Percentiles rank a stretch among this genome's conserved stretches.
Evolutionary conservation across 179 eudicot species (phyloP).

Genomic region (Beta macrorhiza): DNA sequence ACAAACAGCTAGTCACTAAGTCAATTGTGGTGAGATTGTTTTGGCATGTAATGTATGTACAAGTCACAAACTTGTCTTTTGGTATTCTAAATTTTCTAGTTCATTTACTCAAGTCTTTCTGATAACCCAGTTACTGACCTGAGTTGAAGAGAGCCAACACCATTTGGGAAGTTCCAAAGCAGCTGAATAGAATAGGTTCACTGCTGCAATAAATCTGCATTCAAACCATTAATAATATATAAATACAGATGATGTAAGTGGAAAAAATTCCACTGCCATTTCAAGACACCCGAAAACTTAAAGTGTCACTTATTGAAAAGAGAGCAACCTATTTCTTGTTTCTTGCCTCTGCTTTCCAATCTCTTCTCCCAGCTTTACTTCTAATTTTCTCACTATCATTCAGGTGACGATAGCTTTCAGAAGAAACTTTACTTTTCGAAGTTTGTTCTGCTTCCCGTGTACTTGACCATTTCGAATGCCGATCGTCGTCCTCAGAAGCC

Average conservation of each 20-base stretch:
- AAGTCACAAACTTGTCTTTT: neutral
- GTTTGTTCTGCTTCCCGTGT: constrained; percentile 17
- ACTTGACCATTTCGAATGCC: neutral
- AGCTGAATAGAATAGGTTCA: neutral
- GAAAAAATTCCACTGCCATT: no score
- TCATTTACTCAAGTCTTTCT: neutral
- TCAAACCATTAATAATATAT: neutral
- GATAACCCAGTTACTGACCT: neutral
- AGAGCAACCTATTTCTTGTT: constrained; percentile 43
- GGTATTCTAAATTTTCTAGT: neutral
- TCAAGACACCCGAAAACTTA: neutral
- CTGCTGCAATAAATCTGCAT: constrained; percentile 14
- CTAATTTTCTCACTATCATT: constrained; percentile 32
- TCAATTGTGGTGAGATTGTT: no score
- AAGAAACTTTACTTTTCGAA: constrained; percentile 21
- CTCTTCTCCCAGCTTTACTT: constrained; percentile 45
- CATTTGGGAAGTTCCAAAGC: neutral
- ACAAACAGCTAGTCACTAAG: neutral
- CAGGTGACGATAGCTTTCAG: neutral
- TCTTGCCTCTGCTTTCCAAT: constrained; percentile 93
- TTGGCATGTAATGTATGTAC: neutral
- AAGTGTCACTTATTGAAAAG: neutral
- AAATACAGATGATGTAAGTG: neutral
- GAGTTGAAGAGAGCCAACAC: neutral
- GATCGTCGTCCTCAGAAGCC: no score